Evolutionary conservation across 306 rosid genomes (phyloP), one percentile per base, ranked within the genome.

Genomic region (Hippophae tibetana): DNA sequence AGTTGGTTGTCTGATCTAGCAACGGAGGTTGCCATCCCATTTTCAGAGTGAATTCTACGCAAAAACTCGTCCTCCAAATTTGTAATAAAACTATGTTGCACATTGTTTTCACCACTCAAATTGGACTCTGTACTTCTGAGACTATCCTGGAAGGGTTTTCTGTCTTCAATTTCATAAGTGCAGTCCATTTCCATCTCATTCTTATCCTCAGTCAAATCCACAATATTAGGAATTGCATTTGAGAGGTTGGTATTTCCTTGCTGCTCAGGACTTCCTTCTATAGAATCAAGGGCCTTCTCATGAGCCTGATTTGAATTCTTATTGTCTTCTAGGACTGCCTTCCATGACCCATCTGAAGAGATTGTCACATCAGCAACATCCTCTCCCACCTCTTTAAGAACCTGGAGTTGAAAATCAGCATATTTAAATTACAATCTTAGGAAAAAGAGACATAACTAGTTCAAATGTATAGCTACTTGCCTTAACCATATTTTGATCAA

Each of bases 301-400:
- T 52, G 74, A 42, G 68, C 63, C 71, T 58, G 78, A 64, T 68
- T 77, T 53, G 56, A 65, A 55, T 69, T 71, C 44, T 61, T 69
- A 63, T 76, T 84, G 61, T 69, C 71, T 64, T 72, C 84, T 52
- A 72, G 56, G 59, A 79, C 82, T 31, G 82, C 84, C 82, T 80
- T 77, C 99, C 95, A 88, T 10, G 94, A 93, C 60, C 99, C 97
- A 75, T 88, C 86, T 46, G 86, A 80, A 50, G 80, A 72, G 61
- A 93, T 79, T 63, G 68, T 79, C 61, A 93, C 93, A 69, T 82
- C 90, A 41, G 61, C 57, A 57, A 93, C 76, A 48, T 84, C 78
- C 60, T 84, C 72, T 43, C 84, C 97, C 42, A 93, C 90, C 58
- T 80, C 84, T 73, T 72, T 74, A 65, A 93, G 73, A 78, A 88